Base-by-base conservation (phyloP, 176 grass and related monocot genomes). In the Secale cereale region DNA sequence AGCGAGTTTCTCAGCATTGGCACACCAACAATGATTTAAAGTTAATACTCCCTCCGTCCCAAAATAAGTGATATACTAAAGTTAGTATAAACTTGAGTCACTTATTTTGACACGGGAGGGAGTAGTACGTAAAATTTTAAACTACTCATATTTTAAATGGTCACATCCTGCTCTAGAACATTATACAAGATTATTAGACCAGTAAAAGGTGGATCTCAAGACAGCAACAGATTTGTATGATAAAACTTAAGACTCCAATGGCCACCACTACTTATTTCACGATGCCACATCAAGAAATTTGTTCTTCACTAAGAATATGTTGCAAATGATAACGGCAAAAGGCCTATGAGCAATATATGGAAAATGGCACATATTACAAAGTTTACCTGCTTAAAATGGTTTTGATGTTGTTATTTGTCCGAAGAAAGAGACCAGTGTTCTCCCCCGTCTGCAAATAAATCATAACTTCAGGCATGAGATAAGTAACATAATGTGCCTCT, bases 331-430 rank as follows among this genome's bases (percentile, higher is more conserved):
- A 75, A 2, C 3, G 52, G 40, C 75, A 10, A 27, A 12, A 71
- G 8, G 7, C 32, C 26, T 28, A 74, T 13, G n/a, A 32, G 56
- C 15, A 23, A 56, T 39, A 48, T 60, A 33, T 10, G 22, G 11
- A 9, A 48, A 43, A 64, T 81, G 15, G 3, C 15, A 32, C 20
- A 63, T 15, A 59, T 65, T 31, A 20, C 33, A 79, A 31, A 2
- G 0, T 62, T 41, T 92, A 98, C 96, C 96, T 94, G 85, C 81
- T 92, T 80, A 98, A 94, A 89, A 95, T 93, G 59, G 84, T 61
- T 88, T 82, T 78, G 60, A 98, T 92, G 81, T 98, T 98, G 50
- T 76, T 83, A 81, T 81, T 98, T 23, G 81, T 89, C 37, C 20
- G 91, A 83, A 89, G 79, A 87, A 98, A 95, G 31, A 95, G 83